These are phyloP conservation scores for Fusarium lateritium DNA, from an alignment of 2,329 filamentous ascomycete species.

Conservation along the genomic window DNA sequence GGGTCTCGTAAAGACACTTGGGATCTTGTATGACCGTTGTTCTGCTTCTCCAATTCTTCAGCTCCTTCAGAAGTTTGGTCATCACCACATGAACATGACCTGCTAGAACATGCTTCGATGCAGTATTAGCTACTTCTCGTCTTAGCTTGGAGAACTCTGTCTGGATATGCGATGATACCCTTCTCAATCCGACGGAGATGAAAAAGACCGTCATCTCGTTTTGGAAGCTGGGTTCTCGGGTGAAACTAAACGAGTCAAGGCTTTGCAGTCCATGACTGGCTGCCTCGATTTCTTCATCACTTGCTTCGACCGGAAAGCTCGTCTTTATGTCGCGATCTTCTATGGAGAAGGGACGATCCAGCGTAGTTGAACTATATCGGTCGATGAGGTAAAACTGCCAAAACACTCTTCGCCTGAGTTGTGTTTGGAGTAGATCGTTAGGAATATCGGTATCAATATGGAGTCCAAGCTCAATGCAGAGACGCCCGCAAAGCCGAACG, in stretches of 20 bases:
- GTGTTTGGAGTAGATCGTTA: conserved; percentile 23
- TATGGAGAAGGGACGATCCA: conserved; percentile 35
- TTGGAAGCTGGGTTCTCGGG: not conserved
- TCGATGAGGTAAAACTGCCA: conserved; percentile 46
- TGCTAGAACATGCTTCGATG: conserved; percentile 11
- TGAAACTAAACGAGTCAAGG: not conserved
- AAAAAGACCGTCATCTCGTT: conserved; percentile 54
- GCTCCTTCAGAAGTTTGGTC: conserved; percentile 51
- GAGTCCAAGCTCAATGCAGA: conserved; percentile 39
- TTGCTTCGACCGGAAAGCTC: conserved; percentile 28
- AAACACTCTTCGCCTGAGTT: conserved; percentile 35
- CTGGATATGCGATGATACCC: conserved; percentile 59
- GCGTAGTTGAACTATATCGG: conserved; percentile 35
- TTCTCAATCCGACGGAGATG: conserved; percentile 55
- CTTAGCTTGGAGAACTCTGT: conserved; percentile 45
- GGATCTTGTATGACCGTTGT: conserved; percentile 54
- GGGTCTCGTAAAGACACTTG: conserved; percentile 58
- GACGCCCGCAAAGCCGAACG: conserved; percentile 29
- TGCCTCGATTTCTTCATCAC: conserved; percentile 35
- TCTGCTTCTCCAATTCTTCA: conserved; percentile 54
- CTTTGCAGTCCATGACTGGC: not conserved
- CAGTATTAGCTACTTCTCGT: not conserved
- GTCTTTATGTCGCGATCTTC: conserved; percentile 35
- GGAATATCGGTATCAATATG: conserved; percentile 1
- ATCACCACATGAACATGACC: conserved; percentile 49